Evolutionary conservation across 106 monocot genomes (phyloP).

Genomic region (Phalaenopsis aphrodite): DNA sequence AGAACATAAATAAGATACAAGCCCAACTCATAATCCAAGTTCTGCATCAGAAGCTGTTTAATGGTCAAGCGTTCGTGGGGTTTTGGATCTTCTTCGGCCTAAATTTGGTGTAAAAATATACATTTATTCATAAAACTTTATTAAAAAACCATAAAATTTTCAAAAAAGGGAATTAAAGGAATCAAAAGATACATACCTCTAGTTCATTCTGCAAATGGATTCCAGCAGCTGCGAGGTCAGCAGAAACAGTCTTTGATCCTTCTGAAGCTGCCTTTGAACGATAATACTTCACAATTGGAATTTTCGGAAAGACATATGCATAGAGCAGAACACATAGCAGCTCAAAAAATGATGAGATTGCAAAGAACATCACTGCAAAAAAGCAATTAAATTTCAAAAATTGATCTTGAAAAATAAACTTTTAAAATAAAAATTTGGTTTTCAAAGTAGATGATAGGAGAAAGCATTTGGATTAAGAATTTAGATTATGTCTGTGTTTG

Average conservation of each 20-base stretch:
- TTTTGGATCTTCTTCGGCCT: slow-evolving; percentile 44
- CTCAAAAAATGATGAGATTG: slow-evolving; percentile 62
- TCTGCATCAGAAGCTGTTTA: slow-evolving; percentile 45
- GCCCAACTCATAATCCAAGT: slow-evolving; percentile 61
- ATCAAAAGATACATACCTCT: slow-evolving; percentile 13
- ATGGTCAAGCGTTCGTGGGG: slow-evolving; percentile 38
- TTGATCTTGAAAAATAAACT: neutral
- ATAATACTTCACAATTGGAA: slow-evolving; percentile 68
- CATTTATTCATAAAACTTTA: slow-evolving; percentile 17
- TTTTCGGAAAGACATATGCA: slow-evolving; percentile 77
- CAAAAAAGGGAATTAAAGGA: neutral
- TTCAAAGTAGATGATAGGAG: neutral
- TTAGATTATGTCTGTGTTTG: neutral
- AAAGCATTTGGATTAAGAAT: neutral
- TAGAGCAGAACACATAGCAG: slow-evolving; percentile 72
- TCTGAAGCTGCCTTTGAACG: slow-evolving; percentile 58
- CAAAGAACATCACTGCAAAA: slow-evolving; percentile 58
- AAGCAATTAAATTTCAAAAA: neutral
- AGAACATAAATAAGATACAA: slow-evolving; percentile 59
- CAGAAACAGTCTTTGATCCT: slow-evolving; percentile 68
- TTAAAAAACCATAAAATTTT: no score
- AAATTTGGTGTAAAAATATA: slow-evolving; percentile 1
- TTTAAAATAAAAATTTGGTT: neutral
- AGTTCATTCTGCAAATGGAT: slow-evolving; percentile 12
- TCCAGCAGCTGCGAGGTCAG: slow-evolving; percentile 77